A percentile compares a stretch with the other conserved stretches of the same genome.
Evolutionary conservation across 2,329 filamentous ascomycete genomes (phyloP).

Genomic region (Ceratocystis ficicola): DNA sequence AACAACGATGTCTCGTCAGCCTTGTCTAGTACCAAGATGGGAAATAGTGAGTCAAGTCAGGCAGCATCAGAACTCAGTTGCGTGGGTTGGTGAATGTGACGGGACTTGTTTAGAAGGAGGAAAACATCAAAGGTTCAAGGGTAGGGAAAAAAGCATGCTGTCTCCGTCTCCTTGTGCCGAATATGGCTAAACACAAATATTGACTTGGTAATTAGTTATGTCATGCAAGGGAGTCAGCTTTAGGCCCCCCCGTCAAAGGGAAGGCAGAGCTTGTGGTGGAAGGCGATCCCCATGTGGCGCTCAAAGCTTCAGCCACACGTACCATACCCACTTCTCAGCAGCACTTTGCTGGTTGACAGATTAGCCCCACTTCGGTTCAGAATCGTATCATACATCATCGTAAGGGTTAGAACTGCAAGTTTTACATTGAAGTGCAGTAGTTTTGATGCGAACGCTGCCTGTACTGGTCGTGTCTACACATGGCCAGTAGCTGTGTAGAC

Average conservation of each 20-base stretch:
- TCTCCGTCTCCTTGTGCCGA: not conserved
- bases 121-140: not conserved
- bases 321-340: not conserved
- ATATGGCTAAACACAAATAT: constrained; percentile 6
- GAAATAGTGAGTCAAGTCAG: not conserved
- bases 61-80: not conserved
- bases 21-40: not conserved
- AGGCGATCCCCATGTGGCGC: not conserved
- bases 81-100: not conserved
- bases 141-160: not conserved
- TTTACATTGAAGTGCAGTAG: not conserved
- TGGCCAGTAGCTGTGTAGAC: too few species aligned
- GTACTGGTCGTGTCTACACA: not conserved
- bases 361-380: not conserved
- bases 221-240: not conserved
- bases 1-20: not conserved
- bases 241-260: not conserved
- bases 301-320: not conserved
- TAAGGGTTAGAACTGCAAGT: not conserved
- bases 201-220: not conserved
- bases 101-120: too few species aligned
- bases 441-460: not conserved
- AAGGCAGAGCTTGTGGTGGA: not conserved
- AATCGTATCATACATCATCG: not conserved
- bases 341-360: not conserved